phyloP scores from a whole-genome alignment of 192 early-diverging fungal genomes.

The Podochytrium sp. region DNA sequence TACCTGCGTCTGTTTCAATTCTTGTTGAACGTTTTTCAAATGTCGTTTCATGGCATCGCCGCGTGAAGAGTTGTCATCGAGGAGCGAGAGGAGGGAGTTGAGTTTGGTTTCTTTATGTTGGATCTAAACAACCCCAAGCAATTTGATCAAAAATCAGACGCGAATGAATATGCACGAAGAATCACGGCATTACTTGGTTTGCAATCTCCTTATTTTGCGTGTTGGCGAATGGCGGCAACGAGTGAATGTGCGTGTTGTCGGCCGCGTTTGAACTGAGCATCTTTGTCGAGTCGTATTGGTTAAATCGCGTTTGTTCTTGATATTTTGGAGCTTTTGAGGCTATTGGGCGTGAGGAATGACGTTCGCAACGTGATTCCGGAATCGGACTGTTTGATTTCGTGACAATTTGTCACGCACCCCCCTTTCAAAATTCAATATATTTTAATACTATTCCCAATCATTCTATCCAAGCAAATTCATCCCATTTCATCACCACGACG shows the following conservation, averaged over 20 bases:
- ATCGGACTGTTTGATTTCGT: neutral
- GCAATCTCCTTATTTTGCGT: conserved; percentile 55
- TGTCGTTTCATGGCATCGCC: conserved; percentile 52
- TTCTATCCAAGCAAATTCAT: neutral
- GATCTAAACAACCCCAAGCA: conserved; percentile 45
- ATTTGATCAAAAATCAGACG: neutral
- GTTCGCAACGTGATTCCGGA: neutral
- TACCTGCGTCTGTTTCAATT: conserved; percentile 59
- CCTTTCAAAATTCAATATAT: neutral
- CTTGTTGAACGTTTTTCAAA: conserved; percentile 63
- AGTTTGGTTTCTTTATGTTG: conserved; percentile 43
- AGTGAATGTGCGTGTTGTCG: conserved; percentile 53
- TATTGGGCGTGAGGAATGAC: neutral
- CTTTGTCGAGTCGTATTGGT: no score
- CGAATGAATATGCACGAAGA: neutral
- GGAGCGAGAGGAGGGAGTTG: conserved; percentile 36
- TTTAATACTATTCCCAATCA: neutral
- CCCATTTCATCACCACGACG: conserved; percentile 11
- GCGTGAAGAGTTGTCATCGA: conserved; percentile 58
- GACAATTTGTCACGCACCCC: neutral
- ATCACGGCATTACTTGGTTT: conserved; percentile 30
- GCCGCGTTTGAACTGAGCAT: conserved; percentile 21
- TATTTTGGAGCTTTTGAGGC: neutral
- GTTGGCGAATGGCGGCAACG: conserved; percentile 63
- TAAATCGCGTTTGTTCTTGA: no score